Conservation (phyloP, 2,329 filamentous ascomycete genomes). For the Penicillium glabrum region DNA sequence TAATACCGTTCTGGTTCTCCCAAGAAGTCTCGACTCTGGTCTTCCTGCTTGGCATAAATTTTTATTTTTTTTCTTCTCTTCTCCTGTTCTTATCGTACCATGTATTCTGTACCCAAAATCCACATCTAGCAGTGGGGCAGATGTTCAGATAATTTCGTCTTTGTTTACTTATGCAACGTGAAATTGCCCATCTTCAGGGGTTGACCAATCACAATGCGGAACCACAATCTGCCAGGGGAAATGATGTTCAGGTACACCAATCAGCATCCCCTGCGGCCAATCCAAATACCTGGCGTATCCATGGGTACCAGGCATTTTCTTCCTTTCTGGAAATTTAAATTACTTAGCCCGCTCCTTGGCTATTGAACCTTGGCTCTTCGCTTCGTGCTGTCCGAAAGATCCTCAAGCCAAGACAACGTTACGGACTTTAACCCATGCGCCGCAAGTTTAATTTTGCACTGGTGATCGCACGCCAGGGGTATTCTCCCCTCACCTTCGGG, state of each 20-base stretch:
- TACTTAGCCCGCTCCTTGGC: not conserved
- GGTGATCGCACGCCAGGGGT: constrained; percentile 16
- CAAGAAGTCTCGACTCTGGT: not conserved
- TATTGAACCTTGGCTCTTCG: constrained; percentile 7
- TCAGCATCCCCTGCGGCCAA: constrained; percentile 14
- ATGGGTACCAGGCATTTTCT: constrained; percentile 15
- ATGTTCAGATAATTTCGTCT: not conserved
- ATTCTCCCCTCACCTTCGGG: constrained; percentile 1
- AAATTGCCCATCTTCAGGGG: constrained; percentile 18
- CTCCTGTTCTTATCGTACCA: not conserved
- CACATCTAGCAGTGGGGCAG: not conserved
- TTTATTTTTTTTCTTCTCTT: not conserved
- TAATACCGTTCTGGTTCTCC: not conserved
- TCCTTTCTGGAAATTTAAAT: not conserved
- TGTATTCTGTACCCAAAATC: not conserved
- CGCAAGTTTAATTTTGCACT: constrained; percentile 14
- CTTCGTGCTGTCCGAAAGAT: not conserved
- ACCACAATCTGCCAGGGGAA: constrained; percentile 1
- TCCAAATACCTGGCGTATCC: constrained; percentile 21
- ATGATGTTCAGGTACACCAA: constrained; percentile 33
- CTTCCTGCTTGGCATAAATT: not conserved
- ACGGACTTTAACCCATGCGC: constrained; percentile 1
- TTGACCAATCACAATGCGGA: constrained; percentile 21
- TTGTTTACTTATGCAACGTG: constrained; percentile 1
- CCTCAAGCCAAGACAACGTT: constrained; percentile 7